Evolutionary conservation across 257 asterid species (phyloP).

Genomic region (Nicotiana benthamiana): DNA sequence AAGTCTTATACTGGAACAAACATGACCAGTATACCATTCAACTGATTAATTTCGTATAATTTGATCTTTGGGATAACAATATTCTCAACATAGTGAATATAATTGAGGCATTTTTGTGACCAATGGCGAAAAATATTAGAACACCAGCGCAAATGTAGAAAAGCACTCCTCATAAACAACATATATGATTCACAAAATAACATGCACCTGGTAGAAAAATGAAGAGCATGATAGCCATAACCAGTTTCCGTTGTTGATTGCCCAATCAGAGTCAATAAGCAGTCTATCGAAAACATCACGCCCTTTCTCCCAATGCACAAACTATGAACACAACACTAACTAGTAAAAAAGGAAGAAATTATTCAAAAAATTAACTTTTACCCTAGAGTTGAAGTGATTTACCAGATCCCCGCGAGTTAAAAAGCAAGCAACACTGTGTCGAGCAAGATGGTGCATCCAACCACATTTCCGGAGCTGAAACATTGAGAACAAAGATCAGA

Average conservation of each 20-base stretch:
- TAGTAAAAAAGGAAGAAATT: constrained; percentile 1
- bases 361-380: neutral
- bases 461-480: constrained; percentile 85
- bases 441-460: constrained; percentile 98
- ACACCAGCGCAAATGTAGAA: neutral
- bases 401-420: constrained; percentile 98
- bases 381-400: constrained; percentile 2
- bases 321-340: constrained; percentile 35
- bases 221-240: constrained; percentile 96
- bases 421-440: constrained; percentile 94
- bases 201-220: constrained; percentile 79
- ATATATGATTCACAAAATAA: neutral
- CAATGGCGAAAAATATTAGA: neutral
- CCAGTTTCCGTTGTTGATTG: constrained; percentile 94
- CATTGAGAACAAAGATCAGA: constrained; percentile 8
- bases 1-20: neutral
- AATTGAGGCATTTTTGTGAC: neutral
- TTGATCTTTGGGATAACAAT: neutral
- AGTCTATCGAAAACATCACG: constrained; percentile 92
- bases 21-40: neutral
- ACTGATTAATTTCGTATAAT: neutral
- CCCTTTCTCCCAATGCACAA: constrained; percentile 91
- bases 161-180: neutral
- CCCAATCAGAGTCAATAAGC: constrained; percentile 95
- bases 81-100: neutral